Conservation (phyloP, 805 yeast genomes). For the Wickerhamomyces silvicola region DNA sequence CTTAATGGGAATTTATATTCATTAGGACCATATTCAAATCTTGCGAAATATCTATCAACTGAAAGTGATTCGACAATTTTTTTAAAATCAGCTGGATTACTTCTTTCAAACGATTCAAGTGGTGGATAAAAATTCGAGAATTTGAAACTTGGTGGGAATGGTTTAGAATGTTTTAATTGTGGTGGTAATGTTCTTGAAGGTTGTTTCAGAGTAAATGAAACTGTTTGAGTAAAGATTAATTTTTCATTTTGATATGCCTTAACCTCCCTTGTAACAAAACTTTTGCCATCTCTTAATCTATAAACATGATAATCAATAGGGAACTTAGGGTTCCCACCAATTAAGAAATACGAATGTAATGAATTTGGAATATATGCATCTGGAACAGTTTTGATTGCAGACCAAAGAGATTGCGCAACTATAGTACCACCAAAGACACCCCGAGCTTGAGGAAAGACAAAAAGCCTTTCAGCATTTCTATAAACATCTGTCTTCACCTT, state of each 20-base stretch:
- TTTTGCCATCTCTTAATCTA: slow-evolving; percentile 45
- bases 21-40: slow-evolving; percentile 26
- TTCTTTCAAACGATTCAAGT: slow-evolving; percentile 7
- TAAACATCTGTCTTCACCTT: slow-evolving; percentile 11
- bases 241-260: slow-evolving; percentile 47
- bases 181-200: slow-evolving; percentile 5
- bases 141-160: slow-evolving; percentile 11
- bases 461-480: slow-evolving; percentile 14
- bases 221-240: slow-evolving; percentile 44
- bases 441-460: slow-evolving; percentile 46
- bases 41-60: slow-evolving; percentile 27
- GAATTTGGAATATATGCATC: slow-evolving; percentile 47
- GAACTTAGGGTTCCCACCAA: slow-evolving; percentile 40
- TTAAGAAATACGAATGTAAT: slow-evolving; percentile 55
- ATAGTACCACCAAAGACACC: slow-evolving; percentile 70
- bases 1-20: slow-evolving; percentile 30
- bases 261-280: slow-evolving; percentile 47
- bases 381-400: slow-evolving; percentile 49
- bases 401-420: slow-evolving; percentile 58
- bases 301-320: slow-evolving; percentile 50
- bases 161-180: slow-evolving; percentile 11
- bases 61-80: no score
- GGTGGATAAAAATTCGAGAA: slow-evolving; percentile 11
- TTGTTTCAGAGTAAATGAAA: slow-evolving; percentile 23
- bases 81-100: slow-evolving; percentile 2